Evolutionary conservation across 2,329 filamentous ascomycete species (phyloP).

Genomic region (Huntiella decipiens): DNA sequence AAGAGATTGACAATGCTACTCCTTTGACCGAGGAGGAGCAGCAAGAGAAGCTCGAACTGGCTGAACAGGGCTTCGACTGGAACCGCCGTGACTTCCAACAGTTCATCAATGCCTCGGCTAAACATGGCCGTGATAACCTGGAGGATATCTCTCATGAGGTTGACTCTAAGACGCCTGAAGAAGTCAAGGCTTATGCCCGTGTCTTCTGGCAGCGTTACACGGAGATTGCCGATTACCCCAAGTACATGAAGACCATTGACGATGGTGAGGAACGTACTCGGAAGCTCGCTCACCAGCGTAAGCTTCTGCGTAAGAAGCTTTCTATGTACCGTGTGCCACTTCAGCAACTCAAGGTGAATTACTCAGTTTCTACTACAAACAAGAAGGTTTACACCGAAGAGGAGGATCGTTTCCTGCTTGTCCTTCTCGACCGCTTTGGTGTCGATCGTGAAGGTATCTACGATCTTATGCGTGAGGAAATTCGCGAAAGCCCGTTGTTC

Average conservation of each 20-base stretch:
- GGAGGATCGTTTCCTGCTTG: constrained; percentile 85
- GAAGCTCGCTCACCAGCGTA: constrained; percentile 79
- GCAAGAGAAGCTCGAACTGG: constrained; percentile 66
- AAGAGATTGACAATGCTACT: constrained; percentile 81
- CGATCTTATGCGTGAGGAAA: constrained; percentile 91
- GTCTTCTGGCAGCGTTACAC: constrained; percentile 93
- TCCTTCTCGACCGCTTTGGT: constrained; percentile 80
- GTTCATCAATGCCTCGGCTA: constrained; percentile 87
- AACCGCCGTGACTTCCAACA: constrained; percentile 96
- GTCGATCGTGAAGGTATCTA: constrained; percentile 81
- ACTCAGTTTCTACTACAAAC: constrained; percentile 96
- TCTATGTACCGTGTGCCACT: constrained; percentile 89
- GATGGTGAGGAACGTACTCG: constrained; percentile 79
- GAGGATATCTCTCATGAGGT: constrained; percentile 73
- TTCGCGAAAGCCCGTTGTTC: constrained; percentile 84
- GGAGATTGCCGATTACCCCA: constrained; percentile 74
- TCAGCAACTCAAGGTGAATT: constrained; percentile 96
- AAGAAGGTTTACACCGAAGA: constrained; percentile 99
- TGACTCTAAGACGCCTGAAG: constrained; percentile 68
- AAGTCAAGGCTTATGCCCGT: constrained; percentile 81
- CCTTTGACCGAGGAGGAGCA: constrained; percentile 78
- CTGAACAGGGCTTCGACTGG: constrained; percentile 83
- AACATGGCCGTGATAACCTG: constrained; percentile 75
- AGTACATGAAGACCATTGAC: constrained; percentile 77
- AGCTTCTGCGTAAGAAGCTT: constrained; percentile 90